A percentile compares a stretch with the other conserved stretches of the same genome.
Evolutionary conservation across 306 rosid genomes (phyloP).

Genomic region (Cucumis hystrix): DNA sequence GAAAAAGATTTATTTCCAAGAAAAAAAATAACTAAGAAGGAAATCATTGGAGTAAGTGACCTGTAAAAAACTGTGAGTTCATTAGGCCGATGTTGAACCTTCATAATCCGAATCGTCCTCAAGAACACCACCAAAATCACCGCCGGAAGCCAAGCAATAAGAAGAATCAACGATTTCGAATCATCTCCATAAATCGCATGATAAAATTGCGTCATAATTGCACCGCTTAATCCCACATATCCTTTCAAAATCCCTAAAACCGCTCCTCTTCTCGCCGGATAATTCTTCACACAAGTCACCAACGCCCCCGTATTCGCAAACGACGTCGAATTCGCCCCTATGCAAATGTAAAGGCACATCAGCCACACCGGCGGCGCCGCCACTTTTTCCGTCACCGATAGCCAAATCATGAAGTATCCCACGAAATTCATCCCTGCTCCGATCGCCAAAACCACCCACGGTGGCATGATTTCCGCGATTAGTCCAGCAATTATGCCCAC

Average conservation of each 20-base stretch:
- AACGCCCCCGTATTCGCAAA: slow-evolving; percentile 47
- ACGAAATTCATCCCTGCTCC: slow-evolving; percentile 37
- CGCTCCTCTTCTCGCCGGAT: slow-evolving; percentile 36
- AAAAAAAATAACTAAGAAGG: neutral
- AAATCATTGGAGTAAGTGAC: neutral
- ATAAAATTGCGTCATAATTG: slow-evolving; percentile 38
- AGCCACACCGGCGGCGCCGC: slow-evolving; percentile 32
- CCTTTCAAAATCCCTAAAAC: slow-evolving; percentile 45
- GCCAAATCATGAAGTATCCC: slow-evolving; percentile 53
- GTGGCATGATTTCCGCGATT: slow-evolving; percentile 69
- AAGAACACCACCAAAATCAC: slow-evolving; percentile 30
- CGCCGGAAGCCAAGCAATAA: slow-evolving; percentile 47
- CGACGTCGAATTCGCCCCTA: slow-evolving; percentile 42
- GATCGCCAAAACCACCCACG: slow-evolving; percentile 40
- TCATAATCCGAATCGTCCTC: slow-evolving; percentile 30
- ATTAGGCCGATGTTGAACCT: slow-evolving; percentile 19
- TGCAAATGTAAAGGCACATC: slow-evolving; percentile 36
- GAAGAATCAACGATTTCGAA: slow-evolving; percentile 25
- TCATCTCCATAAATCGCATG: slow-evolving; percentile 30
- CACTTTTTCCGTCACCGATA: slow-evolving; percentile 26
- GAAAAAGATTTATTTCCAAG: too few relatives aligned
- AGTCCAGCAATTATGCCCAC: slow-evolving; percentile 61
- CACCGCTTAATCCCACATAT: slow-evolving; percentile 50
- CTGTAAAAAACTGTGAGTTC: slow-evolving; percentile 37
- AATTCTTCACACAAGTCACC: slow-evolving; percentile 43